phyloP scores from a whole-genome alignment of 306 rosid species.

The Luffa acutangula region DNA sequence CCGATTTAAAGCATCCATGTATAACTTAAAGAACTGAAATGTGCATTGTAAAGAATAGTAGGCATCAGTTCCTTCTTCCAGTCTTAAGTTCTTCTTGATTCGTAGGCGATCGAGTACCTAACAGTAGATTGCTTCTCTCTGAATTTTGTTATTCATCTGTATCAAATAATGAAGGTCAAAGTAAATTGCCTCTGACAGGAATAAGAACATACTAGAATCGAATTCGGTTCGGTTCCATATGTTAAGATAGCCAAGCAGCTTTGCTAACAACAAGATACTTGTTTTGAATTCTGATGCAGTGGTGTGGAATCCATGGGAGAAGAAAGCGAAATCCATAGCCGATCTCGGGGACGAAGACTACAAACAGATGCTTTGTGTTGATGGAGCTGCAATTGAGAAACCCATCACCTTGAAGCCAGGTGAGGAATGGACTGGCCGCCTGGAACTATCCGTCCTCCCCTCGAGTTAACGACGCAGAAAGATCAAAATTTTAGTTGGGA shows the following conservation, averaged over 20 bases:
- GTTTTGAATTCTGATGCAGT: conserved; percentile 25
- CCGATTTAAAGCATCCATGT: neutral
- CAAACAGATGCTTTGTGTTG: conserved; percentile 75
- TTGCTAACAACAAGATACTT: neutral
- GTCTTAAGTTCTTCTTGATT: neutral
- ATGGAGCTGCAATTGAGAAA: conserved; percentile 72
- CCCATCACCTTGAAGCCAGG: conserved; percentile 67
- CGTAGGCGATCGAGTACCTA: neutral
- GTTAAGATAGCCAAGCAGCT: neutral
- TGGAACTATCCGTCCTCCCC: conserved; percentile 52
- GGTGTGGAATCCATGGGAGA: conserved; percentile 98
- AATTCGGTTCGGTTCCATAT: neutral
- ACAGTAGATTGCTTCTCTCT: neutral
- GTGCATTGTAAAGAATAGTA: neutral
- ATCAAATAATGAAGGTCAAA: neutral
- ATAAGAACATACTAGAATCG: neutral
- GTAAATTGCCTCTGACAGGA: neutral
- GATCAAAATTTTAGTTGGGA: neutral
- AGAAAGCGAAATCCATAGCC: conserved; percentile 38
- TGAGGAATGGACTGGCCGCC: conserved; percentile 84
- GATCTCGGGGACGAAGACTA: conserved; percentile 91
- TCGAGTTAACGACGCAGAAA: conserved; percentile 28
- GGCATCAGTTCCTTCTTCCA: neutral
- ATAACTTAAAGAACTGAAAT: neutral
- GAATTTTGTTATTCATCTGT: neutral